Percentiles rank a stretch among this genome's conserved stretches.
Conservation (phyloP, 2,329 filamentous ascomycete genomes). For the Aspergillus chevalieri region DNA sequence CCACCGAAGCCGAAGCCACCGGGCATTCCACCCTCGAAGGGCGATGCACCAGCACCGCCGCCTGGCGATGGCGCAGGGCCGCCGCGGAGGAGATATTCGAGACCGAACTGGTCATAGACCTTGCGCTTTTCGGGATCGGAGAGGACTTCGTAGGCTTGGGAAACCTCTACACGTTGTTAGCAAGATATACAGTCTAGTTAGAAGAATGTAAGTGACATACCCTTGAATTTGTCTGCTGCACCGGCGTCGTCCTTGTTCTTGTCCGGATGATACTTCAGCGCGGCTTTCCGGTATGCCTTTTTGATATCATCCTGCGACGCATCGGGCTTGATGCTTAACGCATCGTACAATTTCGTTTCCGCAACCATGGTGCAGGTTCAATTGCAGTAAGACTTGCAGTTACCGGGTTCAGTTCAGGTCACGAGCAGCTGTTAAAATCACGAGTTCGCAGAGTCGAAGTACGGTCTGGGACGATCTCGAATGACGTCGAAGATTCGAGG, state of each 20-base stretch:
- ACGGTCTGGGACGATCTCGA: conserved; percentile 19
- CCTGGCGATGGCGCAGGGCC: conserved; percentile 62
- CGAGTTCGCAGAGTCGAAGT: background rate
- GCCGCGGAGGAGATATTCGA: conserved; percentile 84
- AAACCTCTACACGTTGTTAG: conserved; percentile 58
- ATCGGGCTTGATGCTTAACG: conserved; percentile 68
- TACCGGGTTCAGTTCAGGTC: background rate
- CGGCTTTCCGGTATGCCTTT: conserved; percentile 77
- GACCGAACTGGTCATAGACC: conserved; percentile 87
- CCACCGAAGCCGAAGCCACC: conserved; percentile 48
- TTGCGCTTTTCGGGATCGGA: conserved; percentile 96
- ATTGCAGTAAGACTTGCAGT: background rate
- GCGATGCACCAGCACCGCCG: conserved; percentile 44
- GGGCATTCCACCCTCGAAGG: conserved; percentile 54
- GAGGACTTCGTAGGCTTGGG: conserved; percentile 95
- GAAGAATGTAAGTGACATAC: conserved; percentile 29
- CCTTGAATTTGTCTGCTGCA: conserved; percentile 90
- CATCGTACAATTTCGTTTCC: conserved; percentile 93
- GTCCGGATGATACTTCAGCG: conserved; percentile 90
- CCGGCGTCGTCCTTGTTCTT: conserved; percentile 91
- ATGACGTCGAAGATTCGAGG: conserved; percentile 30
- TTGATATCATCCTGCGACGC: conserved; percentile 93
- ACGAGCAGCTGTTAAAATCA: background rate
- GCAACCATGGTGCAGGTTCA: conserved; percentile 64
- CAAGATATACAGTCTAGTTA: background rate